Conservation (phyloP, 2,329 filamentous ascomycete genomes). For the Bertia moriformis region DNA sequence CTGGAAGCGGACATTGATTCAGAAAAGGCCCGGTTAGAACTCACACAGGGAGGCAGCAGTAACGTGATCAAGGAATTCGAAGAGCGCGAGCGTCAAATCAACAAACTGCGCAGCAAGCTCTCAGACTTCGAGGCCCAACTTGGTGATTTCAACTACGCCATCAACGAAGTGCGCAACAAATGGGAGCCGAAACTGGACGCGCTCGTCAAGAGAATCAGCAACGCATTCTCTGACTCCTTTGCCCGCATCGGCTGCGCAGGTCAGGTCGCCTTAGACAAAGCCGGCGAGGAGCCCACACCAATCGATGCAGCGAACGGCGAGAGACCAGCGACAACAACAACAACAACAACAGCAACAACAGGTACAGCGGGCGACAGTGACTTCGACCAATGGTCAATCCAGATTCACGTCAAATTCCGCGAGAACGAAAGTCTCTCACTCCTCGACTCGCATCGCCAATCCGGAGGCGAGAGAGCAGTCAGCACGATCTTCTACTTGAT, state of each 20-base stretch:
- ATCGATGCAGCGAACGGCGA: not conserved
- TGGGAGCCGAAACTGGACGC: constrained; percentile 55
- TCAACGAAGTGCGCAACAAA: constrained; percentile 34
- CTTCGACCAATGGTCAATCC: constrained; percentile 58
- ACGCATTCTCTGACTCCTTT: constrained; percentile 56
- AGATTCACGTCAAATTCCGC: constrained; percentile 60
- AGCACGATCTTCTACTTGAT: constrained; percentile 69
- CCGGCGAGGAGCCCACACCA: constrained; percentile 21
- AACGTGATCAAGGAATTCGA: constrained; percentile 47
- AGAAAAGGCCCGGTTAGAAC: constrained; percentile 40
- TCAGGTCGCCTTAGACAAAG: constrained; percentile 52
- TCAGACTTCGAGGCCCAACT: constrained; percentile 27
- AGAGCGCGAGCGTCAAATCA: constrained; percentile 37
- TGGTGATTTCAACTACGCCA: constrained; percentile 27
- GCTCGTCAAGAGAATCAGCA: constrained; percentile 47
- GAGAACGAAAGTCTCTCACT: constrained; percentile 49
- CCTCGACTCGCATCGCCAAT: constrained; percentile 56
- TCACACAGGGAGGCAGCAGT: constrained; percentile 45
- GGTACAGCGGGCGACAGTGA: constrained; percentile 17
- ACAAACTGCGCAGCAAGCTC: constrained; percentile 26
- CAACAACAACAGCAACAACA: too few species aligned
- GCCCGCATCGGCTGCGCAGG: constrained; percentile 57
- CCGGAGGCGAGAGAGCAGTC: constrained; percentile 59
- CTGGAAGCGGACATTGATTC: constrained; percentile 47
- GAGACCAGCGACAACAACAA: too few species aligned